Evolutionary conservation across 176 grass and related monocot genomes (phyloP), one percentile per base, ranked within the genome.

Genomic region (Cocos nucifera): DNA sequence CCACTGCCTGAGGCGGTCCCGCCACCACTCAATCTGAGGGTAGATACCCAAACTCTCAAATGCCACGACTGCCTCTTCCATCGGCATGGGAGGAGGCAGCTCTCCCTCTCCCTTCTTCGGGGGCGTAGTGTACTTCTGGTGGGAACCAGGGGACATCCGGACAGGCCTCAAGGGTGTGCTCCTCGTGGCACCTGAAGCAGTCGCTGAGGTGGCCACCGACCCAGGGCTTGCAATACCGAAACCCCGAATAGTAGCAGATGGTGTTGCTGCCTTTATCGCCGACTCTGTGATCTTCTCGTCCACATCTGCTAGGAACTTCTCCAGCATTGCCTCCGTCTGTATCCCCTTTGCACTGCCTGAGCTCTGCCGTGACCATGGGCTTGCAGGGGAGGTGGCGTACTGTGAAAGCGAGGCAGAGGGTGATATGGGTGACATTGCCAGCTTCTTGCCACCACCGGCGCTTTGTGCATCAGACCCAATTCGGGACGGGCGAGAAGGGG

Each of bases 71-170:
- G 78, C 73, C 60, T 91, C 81, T 82, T 97, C 93, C 64, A 97
- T 66, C 27, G 87, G 85, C 81, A 97, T 88, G 5, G 93, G 93
- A 58, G 84, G 73, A 69, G 84, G 83, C 65, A 97, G 73, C 63
- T 97, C 93, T 53, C 81, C 87, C 64, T 97, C 93, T 51, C 87
- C 81, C 73, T 97, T 97, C 73, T 97, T 97, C 39, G 77, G 76
- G 3, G 87, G 77, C 0, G 81, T 85, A 59, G 60, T 85, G 75
- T 90, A 90, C 56, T 85, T 85, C 59, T 90, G 73, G 73, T 83
- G 80, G 30, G 87, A 91, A 17, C 81, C 77, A 79, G 93, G 87
- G 75, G 93, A 97, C 93, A 97, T 97, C 51, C 81, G 86, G 61
- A 87, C 93, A 69, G 87, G 73, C 67, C 87, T 91, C 69, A 87